These are phyloP conservation scores for Scheffersomyces titani DNA, from an alignment of 1,139 yeast genomes.

Conservation along the genomic window DNA sequence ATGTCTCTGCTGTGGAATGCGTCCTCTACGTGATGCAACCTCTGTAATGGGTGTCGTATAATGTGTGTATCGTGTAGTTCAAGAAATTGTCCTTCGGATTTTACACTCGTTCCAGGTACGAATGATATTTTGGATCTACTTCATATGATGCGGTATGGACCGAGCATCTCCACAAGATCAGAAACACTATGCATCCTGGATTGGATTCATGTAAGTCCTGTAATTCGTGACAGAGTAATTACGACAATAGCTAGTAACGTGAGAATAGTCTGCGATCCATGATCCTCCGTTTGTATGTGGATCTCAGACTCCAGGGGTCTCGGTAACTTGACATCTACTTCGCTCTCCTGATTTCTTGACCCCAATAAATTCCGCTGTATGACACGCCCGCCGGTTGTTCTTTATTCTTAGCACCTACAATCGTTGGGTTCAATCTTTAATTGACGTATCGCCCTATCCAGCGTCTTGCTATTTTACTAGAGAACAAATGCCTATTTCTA, in stretches of 20 bases:
- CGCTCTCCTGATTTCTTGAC: not conserved
- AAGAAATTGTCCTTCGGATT: not conserved
- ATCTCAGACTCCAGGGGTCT: not conserved
- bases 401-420: not conserved
- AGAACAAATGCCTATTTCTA: not conserved
- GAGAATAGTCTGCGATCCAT: not conserved
- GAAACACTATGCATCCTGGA: not conserved
- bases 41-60: not conserved
- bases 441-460: no score
- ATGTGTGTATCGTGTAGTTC: not conserved
- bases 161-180: not conserved
- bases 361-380: not conserved
- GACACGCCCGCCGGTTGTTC: not conserved
- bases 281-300: not conserved
- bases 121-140: not conserved
- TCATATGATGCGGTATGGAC: not conserved
- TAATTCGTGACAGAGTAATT: not conserved
- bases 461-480: no score
- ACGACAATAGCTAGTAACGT: not conserved
- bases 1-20: not conserved
- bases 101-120: not conserved
- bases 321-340: not conserved
- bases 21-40: not conserved
- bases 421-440: not conserved
- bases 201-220: not conserved